phyloP scores from a whole-genome alignment of 2,329 filamentous ascomycete species.

The Fusarium pseudonygamai region DNA sequence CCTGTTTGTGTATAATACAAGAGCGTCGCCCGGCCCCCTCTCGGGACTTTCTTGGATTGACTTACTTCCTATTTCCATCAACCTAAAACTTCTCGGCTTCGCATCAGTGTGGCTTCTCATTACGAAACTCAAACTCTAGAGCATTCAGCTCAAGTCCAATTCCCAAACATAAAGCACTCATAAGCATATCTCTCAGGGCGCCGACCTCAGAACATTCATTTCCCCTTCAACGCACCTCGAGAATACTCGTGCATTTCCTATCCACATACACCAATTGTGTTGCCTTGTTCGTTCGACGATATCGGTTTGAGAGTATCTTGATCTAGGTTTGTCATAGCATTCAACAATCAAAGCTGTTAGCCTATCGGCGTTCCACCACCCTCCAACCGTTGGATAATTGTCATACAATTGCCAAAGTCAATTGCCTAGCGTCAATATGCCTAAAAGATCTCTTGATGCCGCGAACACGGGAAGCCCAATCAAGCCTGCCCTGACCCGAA shows the following conservation, averaged over 20 bases:
- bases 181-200: not conserved
- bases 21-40: not conserved
- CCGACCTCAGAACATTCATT: not conserved
- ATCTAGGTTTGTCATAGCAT: not conserved
- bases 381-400: not conserved
- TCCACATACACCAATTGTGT: not conserved
- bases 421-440: slow-evolving; percentile 43
- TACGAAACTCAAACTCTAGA: not conserved
- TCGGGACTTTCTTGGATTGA: not conserved
- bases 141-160: not conserved
- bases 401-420: not conserved
- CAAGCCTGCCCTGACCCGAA: slow-evolving; percentile 43
- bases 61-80: not conserved
- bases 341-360: not conserved
- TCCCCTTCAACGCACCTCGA: not conserved
- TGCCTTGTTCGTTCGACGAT: not conserved
- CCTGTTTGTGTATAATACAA: slow-evolving; percentile 32
- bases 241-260: not conserved
- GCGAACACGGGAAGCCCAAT: slow-evolving; percentile 39
- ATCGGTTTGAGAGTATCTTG: not conserved
- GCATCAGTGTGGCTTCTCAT: not conserved
- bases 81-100: not conserved
- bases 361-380: not conserved
- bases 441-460: slow-evolving; percentile 50
- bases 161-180: too few relatives aligned